phyloP scores from a whole-genome alignment of 139 green algal species.

The Klebsormidium nitens region DNA sequence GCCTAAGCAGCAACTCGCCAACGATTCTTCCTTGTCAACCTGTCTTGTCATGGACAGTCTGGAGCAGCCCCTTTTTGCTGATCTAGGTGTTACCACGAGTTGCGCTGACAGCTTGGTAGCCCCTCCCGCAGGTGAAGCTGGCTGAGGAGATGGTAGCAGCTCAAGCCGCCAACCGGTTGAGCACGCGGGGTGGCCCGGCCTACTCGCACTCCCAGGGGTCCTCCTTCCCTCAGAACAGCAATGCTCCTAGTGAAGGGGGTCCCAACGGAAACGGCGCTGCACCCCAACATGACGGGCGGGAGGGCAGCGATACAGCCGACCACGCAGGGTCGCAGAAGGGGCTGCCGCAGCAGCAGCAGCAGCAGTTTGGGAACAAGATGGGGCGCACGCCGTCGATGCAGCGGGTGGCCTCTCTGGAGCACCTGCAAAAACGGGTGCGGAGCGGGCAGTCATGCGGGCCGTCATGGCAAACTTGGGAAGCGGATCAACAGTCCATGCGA shows the following conservation, averaged over 20 bases:
- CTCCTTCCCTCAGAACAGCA: too few species aligned
- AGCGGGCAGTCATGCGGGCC: too few species aligned
- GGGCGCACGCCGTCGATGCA: slow-evolving; percentile 7
- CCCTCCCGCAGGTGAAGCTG: neutral
- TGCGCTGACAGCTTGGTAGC: neutral
- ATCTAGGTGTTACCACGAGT: neutral
- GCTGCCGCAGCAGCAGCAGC: neutral
- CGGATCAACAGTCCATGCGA: too few species aligned
- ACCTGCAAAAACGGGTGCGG: slow-evolving; percentile 17
- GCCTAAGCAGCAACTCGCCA: too few species aligned
- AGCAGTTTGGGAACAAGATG: slow-evolving; percentile 4
- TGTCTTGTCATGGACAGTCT: neutral
- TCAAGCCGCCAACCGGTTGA: too few species aligned
- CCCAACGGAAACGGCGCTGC: neutral
- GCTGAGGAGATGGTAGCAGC: neutral
- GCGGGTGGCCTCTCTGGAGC: slow-evolving; percentile 7
- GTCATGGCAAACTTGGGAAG: too few species aligned
- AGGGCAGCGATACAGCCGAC: neutral
- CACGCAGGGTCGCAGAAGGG: neutral
- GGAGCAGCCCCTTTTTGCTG: neutral
- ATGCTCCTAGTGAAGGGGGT: neutral
- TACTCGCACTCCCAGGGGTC: too few species aligned
- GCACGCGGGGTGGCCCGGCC: too few species aligned
- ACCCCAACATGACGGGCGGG: neutral
- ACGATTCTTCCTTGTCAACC: neutral